Base-by-base conservation (phyloP, 257 asterid species). In the Lycium barbarum region DNA sequence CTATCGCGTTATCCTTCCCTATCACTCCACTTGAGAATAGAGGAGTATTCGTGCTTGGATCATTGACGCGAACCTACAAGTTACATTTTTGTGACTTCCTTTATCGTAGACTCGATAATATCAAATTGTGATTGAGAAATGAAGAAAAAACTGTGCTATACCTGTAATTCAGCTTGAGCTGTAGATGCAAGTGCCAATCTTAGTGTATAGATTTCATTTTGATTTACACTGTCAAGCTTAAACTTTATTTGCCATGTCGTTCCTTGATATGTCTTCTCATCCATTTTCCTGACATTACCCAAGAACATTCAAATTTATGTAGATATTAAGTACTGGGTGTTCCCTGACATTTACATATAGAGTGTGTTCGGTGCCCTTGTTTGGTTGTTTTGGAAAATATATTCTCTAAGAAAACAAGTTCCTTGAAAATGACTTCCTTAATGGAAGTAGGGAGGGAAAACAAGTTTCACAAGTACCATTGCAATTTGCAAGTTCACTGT, bases 101-200 rank as follows among this genome's bases (percentile, higher is more conserved):
- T 5, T 40, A 59, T 43, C 0, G 5, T 59, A 40, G 55, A 45
- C 43, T 45, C 63, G 49, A n/a, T 1, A 40, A 10, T 55, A 35
- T 58, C 8, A 0, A 14, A 82, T 82, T 2, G 10, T 43, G 45
- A 66, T 22, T 3, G 2, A 17, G 40, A 51, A 22, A 13, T 9
- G 66, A 62, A 15, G 45, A 17, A 35, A 33, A 47, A 33, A 18
- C 51, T 47, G n/a, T 22, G 33, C 6, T 36, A 67, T 35, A 93
- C 98, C 94, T 94, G 93, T 76, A 92, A 83, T 9, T 92, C 85
- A 17, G 98, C 88, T 47, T 82, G 73, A 54, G 89, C 91, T 14
- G 87, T 93, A 14, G 97, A 94, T 71, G 98, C 98, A 83, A 94
- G 93, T 17, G 98, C 98, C 70, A 94, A 40, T n/a, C 93, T 90